phyloP scores from a whole-genome alignment of 306 rosid genomes.

The Begonia loranthoides region DNA sequence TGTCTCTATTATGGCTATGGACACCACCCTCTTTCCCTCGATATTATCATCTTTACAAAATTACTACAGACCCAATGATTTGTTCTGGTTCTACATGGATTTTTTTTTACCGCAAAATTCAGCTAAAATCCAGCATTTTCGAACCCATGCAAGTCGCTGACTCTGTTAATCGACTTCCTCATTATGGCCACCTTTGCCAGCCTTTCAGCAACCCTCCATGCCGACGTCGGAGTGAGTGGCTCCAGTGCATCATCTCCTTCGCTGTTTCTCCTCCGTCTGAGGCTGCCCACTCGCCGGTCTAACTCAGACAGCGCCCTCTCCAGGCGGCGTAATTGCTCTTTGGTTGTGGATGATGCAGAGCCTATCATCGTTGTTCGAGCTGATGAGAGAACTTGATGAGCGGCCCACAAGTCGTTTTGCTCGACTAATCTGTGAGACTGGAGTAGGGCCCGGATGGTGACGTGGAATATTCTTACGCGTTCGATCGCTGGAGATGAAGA shows the following conservation, averaged over 20 bases:
- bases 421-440: slow-evolving; percentile 51
- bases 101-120: too few species aligned
- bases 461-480: slow-evolving; percentile 57
- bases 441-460: slow-evolving; percentile 61
- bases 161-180: slow-evolving; percentile 96
- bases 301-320: slow-evolving; percentile 57
- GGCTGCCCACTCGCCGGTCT: slow-evolving; percentile 25
- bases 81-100: neutral
- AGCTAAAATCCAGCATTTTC: slow-evolving; percentile 91
- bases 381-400: slow-evolving; percentile 52
- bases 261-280: slow-evolving; percentile 7
- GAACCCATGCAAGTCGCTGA: slow-evolving; percentile 92
- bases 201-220: slow-evolving; percentile 97
- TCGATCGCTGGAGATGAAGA: slow-evolving; percentile 29
- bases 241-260: slow-evolving; percentile 29
- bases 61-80: too few species aligned
- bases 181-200: slow-evolving; percentile 86
- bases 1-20: slow-evolving; percentile 44
- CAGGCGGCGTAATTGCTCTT: slow-evolving; percentile 41
- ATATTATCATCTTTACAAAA: neutral
- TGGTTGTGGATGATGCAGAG: slow-evolving; percentile 21
- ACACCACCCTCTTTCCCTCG: slow-evolving; percentile 13
- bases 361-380: slow-evolving; percentile 57
- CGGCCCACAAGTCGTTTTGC: slow-evolving; percentile 39
- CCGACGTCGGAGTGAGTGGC: slow-evolving; percentile 85